Percentiles rank a stretch among this genome's conserved stretches.
Evolutionary conservation across 2,329 filamentous ascomycete genomes (phyloP).

Genomic region (Epichloe glyceriae): DNA sequence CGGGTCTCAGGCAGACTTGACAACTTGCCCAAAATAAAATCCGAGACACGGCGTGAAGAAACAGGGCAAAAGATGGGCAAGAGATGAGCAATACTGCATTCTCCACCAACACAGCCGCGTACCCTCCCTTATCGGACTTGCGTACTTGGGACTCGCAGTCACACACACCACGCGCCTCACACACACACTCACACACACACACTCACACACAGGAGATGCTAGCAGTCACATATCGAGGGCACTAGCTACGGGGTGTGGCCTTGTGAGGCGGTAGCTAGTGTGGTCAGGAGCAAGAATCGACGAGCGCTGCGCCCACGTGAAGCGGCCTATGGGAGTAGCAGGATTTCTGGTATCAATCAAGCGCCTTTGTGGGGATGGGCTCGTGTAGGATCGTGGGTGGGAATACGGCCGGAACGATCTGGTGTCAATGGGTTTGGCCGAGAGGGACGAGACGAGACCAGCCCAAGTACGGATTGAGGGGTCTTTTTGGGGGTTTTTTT

Average conservation of each 20-base stretch:
- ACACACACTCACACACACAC: background rate
- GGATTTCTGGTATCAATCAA: background rate
- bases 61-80: background rate
- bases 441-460: background rate
- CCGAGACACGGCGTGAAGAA: background rate
- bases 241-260: background rate
- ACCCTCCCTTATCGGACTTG: background rate
- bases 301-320: slow-evolving; percentile 5
- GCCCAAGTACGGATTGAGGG: no score
- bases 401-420: background rate
- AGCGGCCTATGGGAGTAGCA: slow-evolving; percentile 1
- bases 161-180: background rate
- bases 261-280: slow-evolving; percentile 2
- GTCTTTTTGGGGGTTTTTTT: no score
- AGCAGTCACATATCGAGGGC: slow-evolving; percentile 2
- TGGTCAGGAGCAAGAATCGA: slow-evolving; percentile 3
- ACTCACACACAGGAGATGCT: background rate
- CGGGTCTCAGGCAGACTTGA: background rate
- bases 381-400: background rate
- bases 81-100: background rate
- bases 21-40: background rate
- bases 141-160: background rate
- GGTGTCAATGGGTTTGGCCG: background rate
- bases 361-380: background rate
- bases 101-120: background rate